Evolutionary conservation across 2,329 filamentous ascomycete species (phyloP).

Genomic region (Hypoxylon sp.): DNA sequence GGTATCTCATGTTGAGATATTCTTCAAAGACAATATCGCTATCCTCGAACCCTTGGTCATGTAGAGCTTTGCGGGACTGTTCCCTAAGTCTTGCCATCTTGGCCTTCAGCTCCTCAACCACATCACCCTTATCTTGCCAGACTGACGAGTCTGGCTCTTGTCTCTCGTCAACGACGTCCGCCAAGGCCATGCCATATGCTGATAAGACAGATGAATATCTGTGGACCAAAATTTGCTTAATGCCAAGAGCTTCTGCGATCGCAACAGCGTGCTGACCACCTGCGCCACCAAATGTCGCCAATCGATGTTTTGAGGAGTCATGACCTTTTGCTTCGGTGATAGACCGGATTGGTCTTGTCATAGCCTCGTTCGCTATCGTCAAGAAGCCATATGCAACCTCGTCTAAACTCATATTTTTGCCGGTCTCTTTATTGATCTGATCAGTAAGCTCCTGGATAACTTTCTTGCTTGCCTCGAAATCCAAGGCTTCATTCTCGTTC

Average conservation of each 20-base stretch:
- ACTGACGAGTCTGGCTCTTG: slow-evolving; percentile 81
- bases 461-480: slow-evolving; percentile 80
- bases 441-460: slow-evolving; percentile 82
- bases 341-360: slow-evolving; percentile 91
- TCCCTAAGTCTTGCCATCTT: slow-evolving; percentile 86
- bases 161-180: slow-evolving; percentile 91
- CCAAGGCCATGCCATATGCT: slow-evolving; percentile 92
- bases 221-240: slow-evolving; percentile 88
- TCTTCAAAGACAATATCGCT: slow-evolving; percentile 86
- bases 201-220: slow-evolving; percentile 91
- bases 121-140: slow-evolving; percentile 71
- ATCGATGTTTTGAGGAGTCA: slow-evolving; percentile 89
- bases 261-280: slow-evolving; percentile 94
- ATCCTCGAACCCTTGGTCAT: slow-evolving; percentile 84
- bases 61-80: slow-evolving; percentile 77
- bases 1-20: slow-evolving; percentile 94
- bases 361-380: slow-evolving; percentile 90
- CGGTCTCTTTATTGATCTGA: slow-evolving; percentile 82
- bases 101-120: slow-evolving; percentile 73
- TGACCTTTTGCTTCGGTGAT: slow-evolving; percentile 94
- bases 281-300: slow-evolving; percentile 93
- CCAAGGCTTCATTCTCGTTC: slow-evolving; percentile 85
- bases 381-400: slow-evolving; percentile 92
- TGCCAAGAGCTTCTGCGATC: slow-evolving; percentile 87
- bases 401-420: slow-evolving; percentile 80